Base-by-base conservation (phyloP, 1,139 yeast genomes). In the Yamadazyma diddensiae region DNA sequence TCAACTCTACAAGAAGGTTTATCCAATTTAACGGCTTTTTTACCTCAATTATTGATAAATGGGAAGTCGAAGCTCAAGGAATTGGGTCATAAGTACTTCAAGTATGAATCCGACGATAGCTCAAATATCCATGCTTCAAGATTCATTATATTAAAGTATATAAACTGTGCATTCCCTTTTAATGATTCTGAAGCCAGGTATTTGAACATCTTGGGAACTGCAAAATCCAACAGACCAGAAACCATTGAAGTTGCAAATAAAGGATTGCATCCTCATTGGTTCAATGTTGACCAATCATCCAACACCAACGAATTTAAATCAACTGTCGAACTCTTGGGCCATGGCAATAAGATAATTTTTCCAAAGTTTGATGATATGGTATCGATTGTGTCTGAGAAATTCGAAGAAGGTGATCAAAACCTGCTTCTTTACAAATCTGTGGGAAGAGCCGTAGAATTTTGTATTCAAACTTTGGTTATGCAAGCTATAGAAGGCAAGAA, bases 221-320 rank as follows among this genome's bases (percentile, higher is more conserved):
- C 76, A 12, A 49, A 65, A 17, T 57, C 55, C 3, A 83, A 82
- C 44, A 66, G 84, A 33, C 69, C 86, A 1, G 95, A 87, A 43
- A 76, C 82, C 0, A 63, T 80, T 10, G 95, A 88, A 48, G 97
- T 88, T 53, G 82, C 96, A 0, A 57, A 57, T n/a, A 77, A 77
- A 39, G 97, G 97, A 0, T 63, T 92, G 18, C 80, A 86, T 50
- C 97, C 97, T 0, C 76, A 84, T 49, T 74, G 82, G 77, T 79
- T 74, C 49, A 64, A 61, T 31, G 55, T 67, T 6, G 50, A 66
- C 28, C 73, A 67, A 44, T 63, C 77, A 0, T 56, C 73, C 4
- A 65, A 63, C 28, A 58, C 65, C 0, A 38, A 41, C 0, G 72
- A 65, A n/a, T 62, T 62, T 41, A 65, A 62, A 27, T 48, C 77